Percentiles rank a stretch among this genome's conserved stretches.
Conservation (phyloP, 2,329 filamentous ascomycete genomes). For the Fusarium mangiferae region DNA sequence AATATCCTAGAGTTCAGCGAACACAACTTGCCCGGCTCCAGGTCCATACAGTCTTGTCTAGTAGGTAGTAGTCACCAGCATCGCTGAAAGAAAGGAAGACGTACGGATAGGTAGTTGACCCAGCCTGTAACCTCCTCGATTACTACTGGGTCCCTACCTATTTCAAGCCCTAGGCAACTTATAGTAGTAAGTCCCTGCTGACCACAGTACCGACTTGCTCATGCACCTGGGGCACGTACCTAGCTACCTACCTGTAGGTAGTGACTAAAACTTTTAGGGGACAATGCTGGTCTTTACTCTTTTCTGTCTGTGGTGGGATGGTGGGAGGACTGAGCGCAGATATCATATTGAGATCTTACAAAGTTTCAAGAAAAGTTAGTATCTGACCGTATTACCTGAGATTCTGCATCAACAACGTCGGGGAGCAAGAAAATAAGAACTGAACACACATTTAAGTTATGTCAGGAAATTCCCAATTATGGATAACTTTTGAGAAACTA, state of each 20-base stretch:
- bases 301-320: not conserved
- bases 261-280: not conserved
- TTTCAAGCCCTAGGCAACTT: not conserved
- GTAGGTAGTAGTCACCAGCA: not conserved
- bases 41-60: not conserved
- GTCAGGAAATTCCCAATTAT: constrained; percentile 14
- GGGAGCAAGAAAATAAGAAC: not conserved
- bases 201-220: not conserved
- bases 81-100: not conserved
- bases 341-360: constrained; percentile 9
- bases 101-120: not conserved
- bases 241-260: not conserved
- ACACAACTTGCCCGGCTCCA: not conserved
- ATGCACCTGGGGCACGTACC: not conserved
- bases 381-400: not conserved
- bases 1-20: not conserved
- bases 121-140: not conserved
- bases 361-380: not conserved
- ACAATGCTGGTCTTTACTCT: constrained; percentile 4
- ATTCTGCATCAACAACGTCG: not conserved
- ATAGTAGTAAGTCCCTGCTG: not conserved
- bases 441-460: not conserved
- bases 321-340: constrained; percentile 24
- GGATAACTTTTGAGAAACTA: constrained; percentile 24
- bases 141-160: not conserved